Conservation (phyloP, 2,329 filamentous ascomycete species). For the Rhytidhysteron rufulum region DNA sequence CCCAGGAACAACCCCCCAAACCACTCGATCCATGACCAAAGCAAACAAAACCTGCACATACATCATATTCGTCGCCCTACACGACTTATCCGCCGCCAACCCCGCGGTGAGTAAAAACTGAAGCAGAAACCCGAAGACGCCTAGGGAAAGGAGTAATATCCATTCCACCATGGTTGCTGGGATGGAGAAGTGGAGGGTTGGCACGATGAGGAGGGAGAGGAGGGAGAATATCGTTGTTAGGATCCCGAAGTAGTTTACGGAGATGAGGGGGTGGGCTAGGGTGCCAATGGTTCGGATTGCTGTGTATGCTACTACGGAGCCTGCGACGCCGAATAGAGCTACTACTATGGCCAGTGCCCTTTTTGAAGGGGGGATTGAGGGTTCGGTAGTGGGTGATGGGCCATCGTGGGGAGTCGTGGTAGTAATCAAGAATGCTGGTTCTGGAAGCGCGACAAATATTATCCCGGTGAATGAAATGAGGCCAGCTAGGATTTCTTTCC, state of each 20-base stretch:
- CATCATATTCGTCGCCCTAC: constrained; percentile 57
- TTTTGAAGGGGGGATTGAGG: constrained; percentile 51
- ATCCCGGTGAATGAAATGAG: constrained; percentile 71
- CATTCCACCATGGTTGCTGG: constrained; percentile 55
- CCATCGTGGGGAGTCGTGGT: constrained; percentile 6
- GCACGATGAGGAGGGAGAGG: constrained; percentile 52
- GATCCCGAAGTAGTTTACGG: constrained; percentile 73
- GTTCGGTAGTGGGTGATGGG: constrained; percentile 25
- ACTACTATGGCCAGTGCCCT: constrained; percentile 66
- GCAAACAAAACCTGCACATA: constrained; percentile 66
- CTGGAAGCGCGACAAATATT: constrained; percentile 50
- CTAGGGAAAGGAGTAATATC: constrained; percentile 61
- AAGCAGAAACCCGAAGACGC: constrained; percentile 69
- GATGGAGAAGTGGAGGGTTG: constrained; percentile 51
- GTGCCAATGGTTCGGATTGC: constrained; percentile 73
- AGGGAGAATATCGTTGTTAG: constrained; percentile 63
- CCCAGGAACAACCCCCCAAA: constrained; percentile 37
- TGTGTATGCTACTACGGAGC: constrained; percentile 66
- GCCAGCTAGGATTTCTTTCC: constrained; percentile 67
- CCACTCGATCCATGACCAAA: constrained; percentile 56
- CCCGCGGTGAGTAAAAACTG: constrained; percentile 78
- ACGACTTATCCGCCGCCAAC: constrained; percentile 61
- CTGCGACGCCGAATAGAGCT: constrained; percentile 69
- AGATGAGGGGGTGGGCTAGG: constrained; percentile 71
- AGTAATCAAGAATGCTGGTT: constrained; percentile 13